Base-by-base conservation (phyloP, 768 basidiomycete species). In the Gymnopilus junonius region DNA sequence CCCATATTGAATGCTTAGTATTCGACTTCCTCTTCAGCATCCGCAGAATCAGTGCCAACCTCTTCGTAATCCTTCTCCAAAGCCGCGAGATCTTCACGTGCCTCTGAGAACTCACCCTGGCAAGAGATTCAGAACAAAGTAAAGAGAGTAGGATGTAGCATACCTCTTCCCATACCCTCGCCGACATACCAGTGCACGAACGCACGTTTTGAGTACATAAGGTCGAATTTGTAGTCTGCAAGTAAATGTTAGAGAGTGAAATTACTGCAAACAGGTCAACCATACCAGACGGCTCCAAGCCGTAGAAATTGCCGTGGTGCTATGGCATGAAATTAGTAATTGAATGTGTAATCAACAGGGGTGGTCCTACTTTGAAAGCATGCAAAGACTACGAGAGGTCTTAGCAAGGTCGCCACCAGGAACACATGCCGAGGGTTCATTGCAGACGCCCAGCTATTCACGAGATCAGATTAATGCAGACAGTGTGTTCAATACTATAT, bases 21-120 rank as follows among this genome's bases (percentile, higher is more conserved):
- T 61, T 64, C 63, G 25, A 59, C 59, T 53, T 64, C 82, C 70
- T 83, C 83, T 65, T 83, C 84, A 27, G 72, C 80, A 63, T 84
- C 83, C 39, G 80, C 82, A 35, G 82, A 83, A 70, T 84, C 84
- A 31, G 77, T 80, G 65, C 82, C 84, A 71, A 85, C 94, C 75
- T 97, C 94, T 75, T 94, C 93, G 70, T 95, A 95, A 68, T 95
- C 94, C 78, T 95, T 97, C 84, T 98, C 97, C 59, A 99, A 88
- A n/a, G 97, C 97, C n/a, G 97, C 97, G 61, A 99, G 90, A 76
- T 99, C 97, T 81, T 99, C 97, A 63, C 97, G 92, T 20, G 97
- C 97, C 82, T 98, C 97, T 20, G 94, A 96, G 82, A 99, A 98
- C 81, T 99, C 97, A 75, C 97, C 97, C 86, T 87, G 64, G 21